phyloP scores from a whole-genome alignment of 1,139 yeast species.

The Saccharomycopsis crataegensis region DNA sequence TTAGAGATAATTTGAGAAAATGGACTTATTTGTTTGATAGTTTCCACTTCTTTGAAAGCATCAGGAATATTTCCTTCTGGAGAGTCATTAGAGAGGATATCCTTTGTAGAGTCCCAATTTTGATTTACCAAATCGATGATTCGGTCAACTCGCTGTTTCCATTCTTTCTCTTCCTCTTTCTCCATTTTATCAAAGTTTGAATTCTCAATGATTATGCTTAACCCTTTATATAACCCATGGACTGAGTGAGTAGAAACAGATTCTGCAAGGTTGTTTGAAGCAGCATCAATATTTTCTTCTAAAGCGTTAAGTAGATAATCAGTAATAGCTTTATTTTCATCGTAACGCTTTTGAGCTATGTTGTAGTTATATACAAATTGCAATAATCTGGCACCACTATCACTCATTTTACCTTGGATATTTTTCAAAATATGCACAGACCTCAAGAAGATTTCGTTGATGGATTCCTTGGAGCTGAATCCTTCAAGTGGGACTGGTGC shows the following conservation, averaged over 20 bases:
- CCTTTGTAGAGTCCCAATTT: slow-evolving; percentile 50
- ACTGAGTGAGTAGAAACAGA: slow-evolving; percentile 41
- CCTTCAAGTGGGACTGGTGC: slow-evolving; percentile 32
- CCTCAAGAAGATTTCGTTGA: slow-evolving; percentile 29
- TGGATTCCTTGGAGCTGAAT: slow-evolving; percentile 23
- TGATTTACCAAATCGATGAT: slow-evolving; percentile 27
- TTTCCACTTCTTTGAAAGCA: slow-evolving; percentile 29
- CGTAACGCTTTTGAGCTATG: background rate
- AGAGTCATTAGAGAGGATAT: slow-evolving; percentile 57
- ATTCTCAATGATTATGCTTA: slow-evolving; percentile 41
- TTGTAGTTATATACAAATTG: slow-evolving; percentile 35
- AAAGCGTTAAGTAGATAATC: slow-evolving; percentile 7
- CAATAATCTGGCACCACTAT: slow-evolving; percentile 69
- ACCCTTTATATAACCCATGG: slow-evolving; percentile 61
- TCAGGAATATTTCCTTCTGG: slow-evolving; percentile 55
- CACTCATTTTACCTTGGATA: slow-evolving; percentile 62
- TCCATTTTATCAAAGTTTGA: slow-evolving; percentile 23
- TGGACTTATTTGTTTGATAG: slow-evolving; percentile 31
- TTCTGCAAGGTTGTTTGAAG: slow-evolving; percentile 28
- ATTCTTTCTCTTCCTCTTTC: slow-evolving; percentile 18
- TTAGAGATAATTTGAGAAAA: slow-evolving; percentile 50
- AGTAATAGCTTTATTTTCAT: slow-evolving; percentile 11
- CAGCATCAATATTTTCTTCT: slow-evolving; percentile 9
- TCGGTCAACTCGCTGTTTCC: slow-evolving; percentile 22
- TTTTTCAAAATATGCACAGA: slow-evolving; percentile 40